Base-by-base conservation (phyloP, 2,329 filamentous ascomycete genomes). In the Calonectria montana region DNA sequence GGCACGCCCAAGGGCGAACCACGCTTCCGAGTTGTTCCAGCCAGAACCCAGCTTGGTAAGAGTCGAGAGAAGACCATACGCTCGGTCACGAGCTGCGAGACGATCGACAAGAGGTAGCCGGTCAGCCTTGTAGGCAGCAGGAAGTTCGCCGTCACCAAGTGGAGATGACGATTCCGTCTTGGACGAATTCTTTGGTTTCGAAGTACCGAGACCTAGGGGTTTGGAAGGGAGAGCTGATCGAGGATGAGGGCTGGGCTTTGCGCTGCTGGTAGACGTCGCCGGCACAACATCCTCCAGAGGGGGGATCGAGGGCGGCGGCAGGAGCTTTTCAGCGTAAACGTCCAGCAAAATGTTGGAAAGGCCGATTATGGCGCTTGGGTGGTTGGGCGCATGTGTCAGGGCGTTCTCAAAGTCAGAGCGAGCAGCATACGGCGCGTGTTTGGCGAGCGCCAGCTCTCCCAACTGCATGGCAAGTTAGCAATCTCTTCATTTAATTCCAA, bases 11-110 rank as follows among this genome's bases (percentile, higher is more conserved):
- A 99, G 89, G 5, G 93, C 91, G 80, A 95, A 96, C 97, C 97
- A 99, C 6, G 96, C 97, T 81, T 98, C 97, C 0, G 94, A 92
- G 81, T 93, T 91, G 83, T 98, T 96, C 97, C 97, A 99, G 0
- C 95, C 94, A 15, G 87, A 88, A 10, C 96, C 96, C 10, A 96
- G 89, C 81, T 95, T 97, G 2, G 96, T 98, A 65, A 98, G 86
- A 0, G 91, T 91, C 0, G 93, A 94, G 3, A 99, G 87, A 18
- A 99, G 88, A 15, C 92, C 93, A 80, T 95, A 97, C 0, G 97
- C 97, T 63, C 97, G 90, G 81, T 98, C 97, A 23, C 96, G 91
- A 18, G 96, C 94, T 4, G 96, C 94, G n/a, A 98, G 90, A 13
- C 95, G 91, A 81, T 97, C 95, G 39, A 95, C 87, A 18, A 93